These are phyloP conservation scores for Poa annua DNA, from an alignment of 176 grass and related monocot species.

Conservation along the genomic window DNA sequence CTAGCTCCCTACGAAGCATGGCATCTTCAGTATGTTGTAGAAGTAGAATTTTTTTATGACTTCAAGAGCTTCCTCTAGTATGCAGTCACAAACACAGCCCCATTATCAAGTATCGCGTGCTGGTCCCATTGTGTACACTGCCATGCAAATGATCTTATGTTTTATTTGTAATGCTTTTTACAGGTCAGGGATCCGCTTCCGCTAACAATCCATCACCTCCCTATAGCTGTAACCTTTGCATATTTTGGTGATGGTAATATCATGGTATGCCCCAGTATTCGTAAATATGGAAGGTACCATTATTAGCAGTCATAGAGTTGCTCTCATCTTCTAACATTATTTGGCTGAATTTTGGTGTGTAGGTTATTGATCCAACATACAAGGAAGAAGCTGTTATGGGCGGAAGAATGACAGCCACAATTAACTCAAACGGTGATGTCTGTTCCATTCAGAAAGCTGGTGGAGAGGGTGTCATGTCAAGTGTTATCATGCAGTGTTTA, in stretches of 20 bases:
- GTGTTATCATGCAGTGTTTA: constrained; percentile 83
- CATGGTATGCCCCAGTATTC: constrained; percentile 62
- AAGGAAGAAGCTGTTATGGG: constrained; percentile 93
- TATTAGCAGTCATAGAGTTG: background rate
- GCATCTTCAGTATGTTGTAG: too few species aligned
- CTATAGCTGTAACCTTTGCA: constrained; percentile 94
- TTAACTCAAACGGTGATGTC: constrained; percentile 87
- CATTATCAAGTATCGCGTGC: too few species aligned
- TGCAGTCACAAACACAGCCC: too few species aligned
- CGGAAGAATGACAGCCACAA: constrained; percentile 80
- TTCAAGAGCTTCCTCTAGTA: too few species aligned
- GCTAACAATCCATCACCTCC: constrained; percentile 83
- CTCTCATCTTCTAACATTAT: background rate
- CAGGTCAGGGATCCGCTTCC: constrained; percentile 90
- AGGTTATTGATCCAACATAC: constrained; percentile 90
- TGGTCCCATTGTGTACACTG: too few species aligned
- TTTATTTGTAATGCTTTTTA: constrained; percentile 36
- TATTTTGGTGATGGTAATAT: constrained; percentile 73
- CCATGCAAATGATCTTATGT: background rate
- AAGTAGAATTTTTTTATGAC: too few species aligned
- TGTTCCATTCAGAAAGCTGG: constrained; percentile 91
- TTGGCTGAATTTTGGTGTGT: constrained; percentile 33
- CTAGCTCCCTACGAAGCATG: background rate
- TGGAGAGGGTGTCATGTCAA: constrained; percentile 74
- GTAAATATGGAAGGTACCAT: background rate